A percentile compares a stretch with the other conserved stretches of the same genome.
Evolutionary conservation across 805 yeast genomes (phyloP).

Genomic region (Teunomyces lycoperdinae): DNA sequence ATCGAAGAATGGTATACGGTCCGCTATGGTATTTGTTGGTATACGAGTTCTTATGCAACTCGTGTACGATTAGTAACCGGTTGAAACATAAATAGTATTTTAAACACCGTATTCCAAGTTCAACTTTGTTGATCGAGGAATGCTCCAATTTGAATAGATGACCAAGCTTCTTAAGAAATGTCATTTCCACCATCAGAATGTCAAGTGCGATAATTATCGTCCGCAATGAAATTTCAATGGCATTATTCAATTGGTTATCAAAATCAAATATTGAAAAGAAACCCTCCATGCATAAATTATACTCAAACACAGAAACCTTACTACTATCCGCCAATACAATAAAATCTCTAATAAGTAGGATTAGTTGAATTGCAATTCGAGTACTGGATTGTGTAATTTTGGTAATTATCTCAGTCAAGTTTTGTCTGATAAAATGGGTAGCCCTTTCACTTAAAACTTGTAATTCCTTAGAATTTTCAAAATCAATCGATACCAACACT

Average conservation of each 20-base stretch:
- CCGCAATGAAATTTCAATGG: conserved; percentile 6
- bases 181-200: conserved; percentile 4
- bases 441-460: background rate
- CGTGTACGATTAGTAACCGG: conserved; percentile 5
- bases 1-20: background rate
- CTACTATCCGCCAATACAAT: background rate
- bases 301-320: background rate
- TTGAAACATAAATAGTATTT: conserved; percentile 15
- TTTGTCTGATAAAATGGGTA: background rate
- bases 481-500: no score
- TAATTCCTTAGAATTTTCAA: background rate
- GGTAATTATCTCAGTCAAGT: background rate
- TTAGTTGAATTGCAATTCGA: background rate
- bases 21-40: conserved; percentile 9
- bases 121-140: background rate
- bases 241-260: conserved; percentile 4
- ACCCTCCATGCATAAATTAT: conserved; percentile 1
- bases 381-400: background rate
- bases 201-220: conserved; percentile 10
- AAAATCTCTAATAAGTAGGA: background rate
- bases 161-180: conserved; percentile 4
- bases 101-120: conserved; percentile 7
- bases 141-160: background rate
- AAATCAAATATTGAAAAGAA: background rate
- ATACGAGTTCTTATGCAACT: conserved; percentile 8